These are phyloP conservation scores for Aspergillus costaricaensis DNA, from an alignment of 2,329 filamentous ascomycete genomes.

Conservation along the genomic window DNA sequence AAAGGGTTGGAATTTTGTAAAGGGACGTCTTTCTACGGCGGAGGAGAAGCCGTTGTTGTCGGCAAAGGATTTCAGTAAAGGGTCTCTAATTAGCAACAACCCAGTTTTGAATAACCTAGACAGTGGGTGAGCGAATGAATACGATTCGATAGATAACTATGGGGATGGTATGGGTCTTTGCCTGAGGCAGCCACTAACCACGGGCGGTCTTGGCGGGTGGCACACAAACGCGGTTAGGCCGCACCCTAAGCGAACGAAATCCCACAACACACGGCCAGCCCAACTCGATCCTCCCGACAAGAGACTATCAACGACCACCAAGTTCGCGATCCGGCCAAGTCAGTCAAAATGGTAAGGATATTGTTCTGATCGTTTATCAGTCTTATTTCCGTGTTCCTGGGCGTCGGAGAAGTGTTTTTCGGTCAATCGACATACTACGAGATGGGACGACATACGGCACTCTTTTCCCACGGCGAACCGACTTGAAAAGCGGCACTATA, in stretches of 20 bases:
- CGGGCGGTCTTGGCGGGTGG: constrained; percentile 19
- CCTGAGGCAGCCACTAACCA: constrained; percentile 7
- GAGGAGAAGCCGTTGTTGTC: constrained; percentile 66
- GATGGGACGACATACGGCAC: constrained; percentile 4
- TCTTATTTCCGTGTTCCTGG: constrained; percentile 26
- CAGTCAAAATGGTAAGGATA: constrained; percentile 52
- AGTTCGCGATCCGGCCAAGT: constrained; percentile 47
- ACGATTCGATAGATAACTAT: background rate
- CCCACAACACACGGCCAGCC: constrained; percentile 44
- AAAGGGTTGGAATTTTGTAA: constrained; percentile 74
- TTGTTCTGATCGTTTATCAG: constrained; percentile 20
- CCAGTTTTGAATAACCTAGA: background rate
- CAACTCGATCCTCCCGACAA: constrained; percentile 41
- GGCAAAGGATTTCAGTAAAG: constrained; percentile 49
- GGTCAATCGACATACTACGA: constrained; percentile 10
- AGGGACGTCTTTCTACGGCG: constrained; percentile 85
- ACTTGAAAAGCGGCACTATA: background rate
- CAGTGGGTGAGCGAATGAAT: background rate
- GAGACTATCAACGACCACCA: constrained; percentile 46
- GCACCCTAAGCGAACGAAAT: constrained; percentile 48
- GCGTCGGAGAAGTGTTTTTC: constrained; percentile 25
- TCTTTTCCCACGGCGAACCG: constrained; percentile 5
- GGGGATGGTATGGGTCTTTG: background rate
- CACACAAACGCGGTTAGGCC: constrained; percentile 32
- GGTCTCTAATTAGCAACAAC: background rate